Base-by-base conservation (phyloP, 768 basidiomycete species). In the Macrolepiota dolichaula region DNA sequence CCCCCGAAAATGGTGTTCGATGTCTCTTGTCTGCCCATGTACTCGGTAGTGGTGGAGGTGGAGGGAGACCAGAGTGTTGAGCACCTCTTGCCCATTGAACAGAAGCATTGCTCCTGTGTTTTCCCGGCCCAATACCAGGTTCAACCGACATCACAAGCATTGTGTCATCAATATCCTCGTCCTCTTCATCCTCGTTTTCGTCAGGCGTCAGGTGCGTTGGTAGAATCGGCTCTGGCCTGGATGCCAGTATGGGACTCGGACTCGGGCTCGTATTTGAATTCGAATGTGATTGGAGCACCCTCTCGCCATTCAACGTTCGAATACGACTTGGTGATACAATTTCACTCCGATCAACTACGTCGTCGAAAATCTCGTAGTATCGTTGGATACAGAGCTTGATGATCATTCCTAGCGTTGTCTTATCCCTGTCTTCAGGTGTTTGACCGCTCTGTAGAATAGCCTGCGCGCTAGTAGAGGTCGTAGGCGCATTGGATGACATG, bases 321-420 rank as follows among this genome's bases (percentile, higher is more conserved):
- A 74, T 68, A 35, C 72, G 71, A 58, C 67, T 72, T 1, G 71
- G 74, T 1, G 74, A 74, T 13, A 83, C 63, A 2, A 85, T 85
- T 65, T 92, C 91, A 61, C 80, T 81, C 15, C 85, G 82, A 73
- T 93, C 92, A 59, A 71, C 74, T n/a, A 88, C 73, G 65, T 94
- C 92, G 69, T 93, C 92, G 66, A 94, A 94, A 32, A 94, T 77
- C 69, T 94, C 92, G 70, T 88, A 93, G 70, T 94, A 94, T 46
- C 84, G 84, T 66, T 89, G 82, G 54, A 94, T 92, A 71, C 90
- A 94, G 46, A 91, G 74, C 68, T 86, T 86, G 71, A 93, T 77
- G 44, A 94, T 76, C 63, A 79, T 76, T 2, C 91, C 91, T 0
- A 94, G 76, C 0, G 91, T 92, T 9, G 85, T 85, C 64, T 75